Percentiles rank a stretch among this genome's conserved stretches.
Conservation (phyloP, 2,329 filamentous ascomycete genomes). For the Graphilbum fragrans region DNA sequence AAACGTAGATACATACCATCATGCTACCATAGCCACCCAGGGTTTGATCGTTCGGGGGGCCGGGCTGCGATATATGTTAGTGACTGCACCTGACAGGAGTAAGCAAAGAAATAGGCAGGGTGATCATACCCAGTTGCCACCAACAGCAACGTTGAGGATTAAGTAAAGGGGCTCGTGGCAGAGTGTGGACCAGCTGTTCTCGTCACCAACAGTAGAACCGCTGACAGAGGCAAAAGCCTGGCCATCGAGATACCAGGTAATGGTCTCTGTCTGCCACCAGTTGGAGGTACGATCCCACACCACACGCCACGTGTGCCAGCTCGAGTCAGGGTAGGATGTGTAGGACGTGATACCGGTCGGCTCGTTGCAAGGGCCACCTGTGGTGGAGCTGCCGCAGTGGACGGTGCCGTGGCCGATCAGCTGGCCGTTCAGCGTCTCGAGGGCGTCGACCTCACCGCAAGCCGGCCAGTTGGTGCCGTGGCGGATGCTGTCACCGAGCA, state of each 20-base stretch:
- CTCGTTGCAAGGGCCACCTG: slow-evolving; percentile 37
- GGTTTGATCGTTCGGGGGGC: slow-evolving; percentile 20
- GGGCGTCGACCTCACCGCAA: slow-evolving; percentile 40
- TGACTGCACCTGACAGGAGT: too few relatives aligned
- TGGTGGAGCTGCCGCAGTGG: slow-evolving; percentile 31
- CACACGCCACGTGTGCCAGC: slow-evolving; percentile 36
- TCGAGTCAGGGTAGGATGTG: slow-evolving; percentile 28
- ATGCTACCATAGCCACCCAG: slow-evolving; percentile 24
- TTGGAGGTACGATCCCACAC: slow-evolving; percentile 30
- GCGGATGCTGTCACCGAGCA: slow-evolving; percentile 33
- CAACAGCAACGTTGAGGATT: slow-evolving; percentile 35
- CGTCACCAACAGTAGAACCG: slow-evolving; percentile 26
- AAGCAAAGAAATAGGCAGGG: not conserved
- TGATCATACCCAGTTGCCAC: slow-evolving; percentile 24
- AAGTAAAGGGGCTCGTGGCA: slow-evolving; percentile 30
- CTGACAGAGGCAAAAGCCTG: slow-evolving; percentile 27
- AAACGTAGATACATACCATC: slow-evolving; percentile 19
- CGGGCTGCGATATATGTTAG: too few relatives aligned
- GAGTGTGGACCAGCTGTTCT: slow-evolving; percentile 31
- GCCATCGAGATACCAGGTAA: slow-evolving; percentile 37
- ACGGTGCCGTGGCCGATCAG: slow-evolving; percentile 29
- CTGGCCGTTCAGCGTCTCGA: slow-evolving; percentile 38
- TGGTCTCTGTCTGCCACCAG: slow-evolving; percentile 31
- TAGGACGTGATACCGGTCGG: slow-evolving; percentile 25
- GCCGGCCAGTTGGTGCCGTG: slow-evolving; percentile 32